Conservation (phyloP, 1,139 yeast species). For the Torulaspora pretoriensis region DNA sequence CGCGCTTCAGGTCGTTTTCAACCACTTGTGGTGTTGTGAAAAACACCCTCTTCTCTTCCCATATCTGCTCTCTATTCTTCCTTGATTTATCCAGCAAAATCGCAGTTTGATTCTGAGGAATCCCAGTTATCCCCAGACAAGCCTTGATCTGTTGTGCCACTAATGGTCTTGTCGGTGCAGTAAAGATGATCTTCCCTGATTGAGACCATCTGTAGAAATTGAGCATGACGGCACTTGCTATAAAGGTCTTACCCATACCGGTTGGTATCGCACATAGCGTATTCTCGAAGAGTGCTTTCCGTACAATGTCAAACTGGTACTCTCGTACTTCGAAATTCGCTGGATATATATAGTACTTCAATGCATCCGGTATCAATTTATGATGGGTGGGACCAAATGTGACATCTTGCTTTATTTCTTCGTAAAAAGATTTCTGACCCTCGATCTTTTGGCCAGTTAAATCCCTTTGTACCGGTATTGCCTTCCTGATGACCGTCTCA, state of each 20-base stretch:
- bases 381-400: conserved; percentile 50
- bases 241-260: conserved; percentile 94
- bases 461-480: conserved; percentile 37
- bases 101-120: conserved; percentile 71
- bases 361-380: conserved; percentile 38
- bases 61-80: conserved; percentile 63
- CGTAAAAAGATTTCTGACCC: conserved; percentile 35
- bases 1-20: conserved; percentile 78
- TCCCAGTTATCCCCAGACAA: conserved; percentile 82
- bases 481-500: conserved; percentile 32
- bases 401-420: conserved; percentile 36
- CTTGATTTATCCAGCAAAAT: conserved; percentile 70
- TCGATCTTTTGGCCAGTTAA: conserved; percentile 35
- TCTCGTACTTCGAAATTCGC: conserved; percentile 79
- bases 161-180: conserved; percentile 96
- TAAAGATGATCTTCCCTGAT: conserved; percentile 72
- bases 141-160: conserved; percentile 98
- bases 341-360: conserved; percentile 71
- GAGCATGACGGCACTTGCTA: conserved; percentile 90
- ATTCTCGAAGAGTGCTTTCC: conserved; percentile 67
- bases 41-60: conserved; percentile 74
- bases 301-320: conserved; percentile 80
- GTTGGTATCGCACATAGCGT: conserved; percentile 90
- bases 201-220: conserved; percentile 85
- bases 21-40: conserved; percentile 97